phyloP scores from a whole-genome alignment of 345 rosid genomes.

The Cardamine chenopodiifolia region DNA sequence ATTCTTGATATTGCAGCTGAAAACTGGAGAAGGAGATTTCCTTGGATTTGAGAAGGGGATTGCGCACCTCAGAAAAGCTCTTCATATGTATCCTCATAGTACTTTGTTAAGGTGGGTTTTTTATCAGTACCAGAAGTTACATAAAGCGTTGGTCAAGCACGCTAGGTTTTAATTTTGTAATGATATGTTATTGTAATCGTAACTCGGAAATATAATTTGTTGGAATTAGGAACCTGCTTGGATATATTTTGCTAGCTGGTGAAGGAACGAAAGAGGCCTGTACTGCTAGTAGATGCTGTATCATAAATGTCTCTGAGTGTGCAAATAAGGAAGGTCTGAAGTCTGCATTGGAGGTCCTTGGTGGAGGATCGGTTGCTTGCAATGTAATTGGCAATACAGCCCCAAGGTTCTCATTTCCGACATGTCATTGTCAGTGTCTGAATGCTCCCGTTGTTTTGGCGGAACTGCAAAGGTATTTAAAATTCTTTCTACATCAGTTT shows the following conservation, averaged over 20 bases:
- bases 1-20: slow-evolving; percentile 57
- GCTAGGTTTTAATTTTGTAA: slow-evolving; percentile 9
- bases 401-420: slow-evolving; percentile 80
- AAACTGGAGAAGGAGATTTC: slow-evolving; percentile 57
- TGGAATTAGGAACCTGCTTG: slow-evolving; percentile 77
- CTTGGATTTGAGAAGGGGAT: slow-evolving; percentile 75
- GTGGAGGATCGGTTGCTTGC: slow-evolving; percentile 88
- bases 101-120: slow-evolving; percentile 65
- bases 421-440: slow-evolving; percentile 64
- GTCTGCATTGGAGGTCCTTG: slow-evolving; percentile 72
- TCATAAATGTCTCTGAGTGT: slow-evolving; percentile 45
- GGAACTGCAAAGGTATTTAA: slow-evolving; percentile 73
- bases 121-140: slow-evolving; percentile 1
- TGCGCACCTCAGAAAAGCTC: slow-evolving; percentile 72
- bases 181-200: slow-evolving; percentile 8
- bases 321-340: slow-evolving; percentile 56
- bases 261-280: slow-evolving; percentile 59
- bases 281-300: slow-evolving; percentile 67
- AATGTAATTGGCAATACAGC: slow-evolving; percentile 67
- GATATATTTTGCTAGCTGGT: slow-evolving; percentile 73
- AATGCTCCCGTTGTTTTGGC: slow-evolving; percentile 57
- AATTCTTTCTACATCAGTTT: slow-evolving; percentile 14
- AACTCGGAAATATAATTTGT: slow-evolving; percentile 10
- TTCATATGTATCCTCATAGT: slow-evolving; percentile 81
- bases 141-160: background rate